Base-by-base conservation (phyloP, 805 yeast genomes). In the Zygoascus tannicola region DNA sequence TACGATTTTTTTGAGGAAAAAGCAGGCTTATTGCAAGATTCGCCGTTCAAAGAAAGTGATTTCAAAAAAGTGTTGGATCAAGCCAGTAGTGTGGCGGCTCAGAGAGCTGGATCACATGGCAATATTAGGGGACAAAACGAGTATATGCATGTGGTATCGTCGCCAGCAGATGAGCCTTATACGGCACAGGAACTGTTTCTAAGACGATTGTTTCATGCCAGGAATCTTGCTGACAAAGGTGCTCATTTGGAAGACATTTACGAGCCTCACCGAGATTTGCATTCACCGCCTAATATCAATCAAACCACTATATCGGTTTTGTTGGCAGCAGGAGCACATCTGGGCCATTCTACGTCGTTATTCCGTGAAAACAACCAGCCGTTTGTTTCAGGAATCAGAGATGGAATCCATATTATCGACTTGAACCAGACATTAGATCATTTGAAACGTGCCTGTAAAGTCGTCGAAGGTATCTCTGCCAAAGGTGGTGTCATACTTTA, bases 361-460 rank as follows among this genome's bases (percentile, higher is more conserved):
- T 48, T 64, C 30, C 78, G 94, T 54, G 78, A 87, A 7, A 73
- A 82, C 22, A 85, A 88, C 41, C 90, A 87, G 63, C 88, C 94
- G 8, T 92, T 72, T 61, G 74, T 90, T 37, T 81, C 81, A 57
- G 98, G 97, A 44, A 81, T 75, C 50, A 86, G 92, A 56, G 80
- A 85, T 48, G 95, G 87, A n/a, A 73, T 92, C 45, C 95, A 87
- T 62, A 76, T 92, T 42, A 88, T 92, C 53, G 95, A 90, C 62
- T 69, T 88, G 53, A 90, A 90, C 53, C 80, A 84, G 64, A 92
- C 98, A 1, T 58, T 86, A 32, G 63, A 76, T 14, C 74, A 77
- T 45, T 73, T 92, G 58, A 81, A 81, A 51, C 76, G 90, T 53
- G 96, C 97, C 0, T 71, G 84, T n/a, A 75, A 75, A 46, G 86